Percentiles rank a stretch among this genome's conserved stretches.
phyloP scores from a whole-genome alignment of 768 basidiomycete species.

The Boletus speciosus region DNA sequence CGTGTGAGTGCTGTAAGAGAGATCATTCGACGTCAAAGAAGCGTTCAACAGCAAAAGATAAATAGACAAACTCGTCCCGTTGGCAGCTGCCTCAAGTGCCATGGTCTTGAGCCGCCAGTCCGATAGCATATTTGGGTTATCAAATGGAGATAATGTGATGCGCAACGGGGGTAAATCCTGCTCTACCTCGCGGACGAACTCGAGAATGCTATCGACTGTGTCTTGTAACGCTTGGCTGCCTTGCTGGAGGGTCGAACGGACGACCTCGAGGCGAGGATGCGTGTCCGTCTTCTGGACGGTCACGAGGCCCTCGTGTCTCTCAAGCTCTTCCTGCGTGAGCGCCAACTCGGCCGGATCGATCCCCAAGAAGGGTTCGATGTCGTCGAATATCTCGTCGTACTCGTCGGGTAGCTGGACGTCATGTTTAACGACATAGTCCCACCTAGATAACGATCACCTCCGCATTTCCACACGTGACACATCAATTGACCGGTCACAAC shows the following conservation, averaged over 20 bases:
- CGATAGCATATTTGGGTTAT: slow-evolving; percentile 28
- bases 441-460: slow-evolving; percentile 25
- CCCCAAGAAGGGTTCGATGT: slow-evolving; percentile 38
- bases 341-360: slow-evolving; percentile 31
- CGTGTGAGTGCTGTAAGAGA: slow-evolving; percentile 24
- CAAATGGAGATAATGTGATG: slow-evolving; percentile 28
- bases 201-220: slow-evolving; percentile 14
- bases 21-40: background rate
- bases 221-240: background rate
- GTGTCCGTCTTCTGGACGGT: slow-evolving; percentile 25
- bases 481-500: background rate
- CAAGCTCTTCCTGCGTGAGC: slow-evolving; percentile 17
- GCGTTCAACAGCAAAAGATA: background rate
- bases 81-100: slow-evolving; percentile 26
- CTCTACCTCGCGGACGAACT: slow-evolving; percentile 27
- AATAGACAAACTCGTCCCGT: slow-evolving; percentile 24
- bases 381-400: slow-evolving; percentile 42
- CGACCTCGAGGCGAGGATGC: slow-evolving; percentile 8
- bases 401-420: slow-evolving; percentile 43
- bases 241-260: slow-evolving; percentile 11
- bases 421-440: slow-evolving; percentile 40
- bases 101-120: slow-evolving; percentile 22
- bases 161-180: slow-evolving; percentile 31
- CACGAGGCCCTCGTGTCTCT: slow-evolving; percentile 9
- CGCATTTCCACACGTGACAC: background rate